phyloP scores from a whole-genome alignment of 192 early-diverging fungal species.

The Chytriomyces hyalinus region DNA sequence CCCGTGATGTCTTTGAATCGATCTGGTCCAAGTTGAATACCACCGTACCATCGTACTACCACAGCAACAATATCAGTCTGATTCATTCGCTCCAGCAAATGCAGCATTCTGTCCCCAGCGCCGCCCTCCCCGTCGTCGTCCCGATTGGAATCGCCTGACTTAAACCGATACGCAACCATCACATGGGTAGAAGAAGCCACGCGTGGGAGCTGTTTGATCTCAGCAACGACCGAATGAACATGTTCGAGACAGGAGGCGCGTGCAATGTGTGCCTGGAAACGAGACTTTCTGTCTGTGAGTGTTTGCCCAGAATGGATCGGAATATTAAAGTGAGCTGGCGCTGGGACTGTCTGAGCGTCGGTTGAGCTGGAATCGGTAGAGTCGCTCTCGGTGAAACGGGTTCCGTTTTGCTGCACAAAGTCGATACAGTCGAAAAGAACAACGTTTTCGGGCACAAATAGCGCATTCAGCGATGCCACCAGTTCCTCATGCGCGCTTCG shows the following conservation, averaged over 20 bases:
- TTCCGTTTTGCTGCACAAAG: conserved; percentile 41
- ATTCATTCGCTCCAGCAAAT: conserved; percentile 80
- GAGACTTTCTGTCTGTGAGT: conserved; percentile 78
- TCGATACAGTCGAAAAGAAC: conserved; percentile 75
- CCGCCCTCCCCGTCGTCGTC: conserved; percentile 96
- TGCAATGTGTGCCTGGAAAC: conserved; percentile 84
- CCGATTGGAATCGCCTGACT: conserved; percentile 61
- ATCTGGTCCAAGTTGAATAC: conserved; percentile 79
- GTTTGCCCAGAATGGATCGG: conserved; percentile 52
- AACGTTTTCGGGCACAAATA: conserved; percentile 66
- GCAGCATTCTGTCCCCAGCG: conserved; percentile 79
- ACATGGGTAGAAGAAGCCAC: conserved; percentile 78
- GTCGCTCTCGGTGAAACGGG: background rate
- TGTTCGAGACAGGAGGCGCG: conserved; percentile 56
- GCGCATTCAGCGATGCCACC: conserved; percentile 49
- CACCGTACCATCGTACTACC: conserved; percentile 89
- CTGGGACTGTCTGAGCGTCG: background rate
- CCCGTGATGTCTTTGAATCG: conserved; percentile 88
- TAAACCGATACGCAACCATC: conserved; percentile 86
- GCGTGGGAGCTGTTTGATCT: conserved; percentile 11
- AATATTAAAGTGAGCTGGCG: background rate
- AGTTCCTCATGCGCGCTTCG: conserved; percentile 37
- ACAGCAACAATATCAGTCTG: conserved; percentile 79
- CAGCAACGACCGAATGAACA: conserved; percentile 43
- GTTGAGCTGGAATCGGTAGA: background rate